Percentiles rank a stretch among this genome's conserved stretches.
Conservation (phyloP, 371 early-diverging fungal species). For the Syncephalastrum monosporum region DNA sequence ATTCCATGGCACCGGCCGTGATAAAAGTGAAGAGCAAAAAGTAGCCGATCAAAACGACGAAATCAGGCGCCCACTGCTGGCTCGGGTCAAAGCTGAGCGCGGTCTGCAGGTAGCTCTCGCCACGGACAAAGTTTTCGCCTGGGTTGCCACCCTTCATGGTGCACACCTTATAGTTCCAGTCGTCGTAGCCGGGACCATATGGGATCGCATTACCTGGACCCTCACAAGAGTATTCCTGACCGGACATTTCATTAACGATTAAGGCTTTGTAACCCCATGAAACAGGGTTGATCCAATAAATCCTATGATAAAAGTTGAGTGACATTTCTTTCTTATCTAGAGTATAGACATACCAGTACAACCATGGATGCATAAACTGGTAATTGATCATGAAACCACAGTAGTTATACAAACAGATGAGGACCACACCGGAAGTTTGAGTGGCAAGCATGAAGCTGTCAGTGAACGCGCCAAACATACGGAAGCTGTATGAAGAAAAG, state of each 20-base stretch:
- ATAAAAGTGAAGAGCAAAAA: conserved; percentile 39
- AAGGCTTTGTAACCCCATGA: conserved; percentile 64
- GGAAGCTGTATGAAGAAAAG: conserved; percentile 18
- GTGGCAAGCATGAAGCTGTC: conserved; percentile 45
- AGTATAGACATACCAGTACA: conserved; percentile 38
- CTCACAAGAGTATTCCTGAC: conserved; percentile 34
- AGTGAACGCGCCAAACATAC: conserved; percentile 45
- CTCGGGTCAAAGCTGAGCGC: conserved; percentile 32
- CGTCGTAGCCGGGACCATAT: conserved; percentile 41
- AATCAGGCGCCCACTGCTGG: conserved; percentile 51
- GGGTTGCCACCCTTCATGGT: conserved; percentile 50
- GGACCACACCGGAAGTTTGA: conserved; percentile 39
- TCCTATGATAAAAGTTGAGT: conserved; percentile 1
- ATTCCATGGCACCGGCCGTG: conserved; percentile 42
- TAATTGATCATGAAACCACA: conserved; percentile 39
- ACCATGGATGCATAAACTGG: conserved; percentile 49
- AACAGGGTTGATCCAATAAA: conserved; percentile 63
- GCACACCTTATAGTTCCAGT: conserved; percentile 53
- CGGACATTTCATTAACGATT: conserved; percentile 62
- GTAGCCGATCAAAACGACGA: conserved; percentile 45
- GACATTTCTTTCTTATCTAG: too few species aligned
- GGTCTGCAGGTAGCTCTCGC: conserved; percentile 50
- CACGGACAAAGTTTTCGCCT: conserved; percentile 44
- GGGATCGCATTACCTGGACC: conserved; percentile 44
- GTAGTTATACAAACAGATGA: conserved; percentile 25